These are phyloP conservation scores for Piper betle DNA, from an alignment of 164 flowering plant species.

Conservation along the genomic window DNA sequence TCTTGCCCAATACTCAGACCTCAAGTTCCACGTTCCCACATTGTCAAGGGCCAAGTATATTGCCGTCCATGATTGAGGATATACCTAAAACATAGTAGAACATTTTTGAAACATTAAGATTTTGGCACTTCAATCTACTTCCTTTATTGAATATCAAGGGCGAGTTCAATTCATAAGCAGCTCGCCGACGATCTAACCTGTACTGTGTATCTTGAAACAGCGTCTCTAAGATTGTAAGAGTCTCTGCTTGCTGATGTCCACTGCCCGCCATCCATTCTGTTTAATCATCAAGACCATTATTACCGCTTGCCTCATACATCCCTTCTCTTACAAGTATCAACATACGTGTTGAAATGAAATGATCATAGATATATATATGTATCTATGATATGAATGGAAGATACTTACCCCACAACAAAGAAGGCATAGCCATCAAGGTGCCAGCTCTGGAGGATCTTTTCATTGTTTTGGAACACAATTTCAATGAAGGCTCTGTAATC, in stretches of 20 bases:
- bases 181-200: slow-evolving; percentile 32
- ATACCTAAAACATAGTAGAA: slow-evolving; percentile 39
- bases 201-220: slow-evolving; percentile 47
- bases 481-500: slow-evolving; percentile 57
- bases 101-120: background rate
- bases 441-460: slow-evolving; percentile 53
- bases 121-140: background rate
- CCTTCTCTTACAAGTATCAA: background rate
- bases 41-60: slow-evolving; percentile 63
- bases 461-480: slow-evolving; percentile 68
- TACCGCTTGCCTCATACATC: no score
- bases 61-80: slow-evolving; percentile 85
- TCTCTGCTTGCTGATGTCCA: slow-evolving; percentile 49
- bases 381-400: background rate
- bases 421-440: slow-evolving; percentile 74
- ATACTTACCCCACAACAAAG: slow-evolving; percentile 75
- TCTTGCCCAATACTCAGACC: slow-evolving; percentile 61
- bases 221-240: slow-evolving; percentile 63
- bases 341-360: background rate
- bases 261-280: slow-evolving; percentile 66
- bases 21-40: slow-evolving; percentile 88
- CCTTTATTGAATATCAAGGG: background rate
- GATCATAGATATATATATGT: background rate
- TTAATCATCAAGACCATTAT: background rate
- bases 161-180: background rate